phyloP scores from a whole-genome alignment of 1,284 basidiomycete genomes.

The Microbotryum violaceum region DNA sequence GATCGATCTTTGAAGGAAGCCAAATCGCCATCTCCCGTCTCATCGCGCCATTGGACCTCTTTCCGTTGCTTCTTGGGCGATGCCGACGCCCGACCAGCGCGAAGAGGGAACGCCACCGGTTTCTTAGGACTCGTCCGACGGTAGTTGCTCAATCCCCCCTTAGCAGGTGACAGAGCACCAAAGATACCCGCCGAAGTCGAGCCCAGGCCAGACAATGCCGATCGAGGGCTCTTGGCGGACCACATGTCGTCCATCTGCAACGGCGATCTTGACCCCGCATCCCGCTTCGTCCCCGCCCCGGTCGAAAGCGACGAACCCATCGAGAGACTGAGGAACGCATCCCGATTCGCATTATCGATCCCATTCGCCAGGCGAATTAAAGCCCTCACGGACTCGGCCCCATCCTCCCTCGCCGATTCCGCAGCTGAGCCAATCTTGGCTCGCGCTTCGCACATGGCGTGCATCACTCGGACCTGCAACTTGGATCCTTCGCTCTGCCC shows the following conservation, averaged over 20 bases:
- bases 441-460: constrained; percentile 18
- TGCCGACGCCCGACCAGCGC: not conserved
- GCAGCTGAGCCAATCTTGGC: constrained; percentile 8
- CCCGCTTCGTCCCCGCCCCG: constrained; percentile 15
- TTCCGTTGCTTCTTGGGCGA: constrained; percentile 23
- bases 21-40: constrained; percentile 26
- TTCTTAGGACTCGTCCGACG: constrained; percentile 8
- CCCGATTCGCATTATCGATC: constrained; percentile 16
- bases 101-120: constrained; percentile 8
- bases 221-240: constrained; percentile 17
- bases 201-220: constrained; percentile 7
- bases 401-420: constrained; percentile 6
- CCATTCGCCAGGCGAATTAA: constrained; percentile 9
- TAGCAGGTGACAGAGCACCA: no score
- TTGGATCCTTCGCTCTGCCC: constrained; percentile 5
- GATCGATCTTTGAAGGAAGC: constrained; percentile 27
- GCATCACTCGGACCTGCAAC: constrained; percentile 12
- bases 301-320: not conserved
- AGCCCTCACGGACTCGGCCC: constrained; percentile 3
- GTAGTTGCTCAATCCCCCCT: no score
- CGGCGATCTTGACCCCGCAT: constrained; percentile 17
- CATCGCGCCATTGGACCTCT: constrained; percentile 31
- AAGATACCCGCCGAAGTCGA: constrained; percentile 10
- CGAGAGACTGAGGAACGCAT: constrained; percentile 7
- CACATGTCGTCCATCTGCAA: constrained; percentile 14